Conservation (phyloP, 2,329 filamentous ascomycete genomes). For the Hymenotorrendiella dingleyae region DNA sequence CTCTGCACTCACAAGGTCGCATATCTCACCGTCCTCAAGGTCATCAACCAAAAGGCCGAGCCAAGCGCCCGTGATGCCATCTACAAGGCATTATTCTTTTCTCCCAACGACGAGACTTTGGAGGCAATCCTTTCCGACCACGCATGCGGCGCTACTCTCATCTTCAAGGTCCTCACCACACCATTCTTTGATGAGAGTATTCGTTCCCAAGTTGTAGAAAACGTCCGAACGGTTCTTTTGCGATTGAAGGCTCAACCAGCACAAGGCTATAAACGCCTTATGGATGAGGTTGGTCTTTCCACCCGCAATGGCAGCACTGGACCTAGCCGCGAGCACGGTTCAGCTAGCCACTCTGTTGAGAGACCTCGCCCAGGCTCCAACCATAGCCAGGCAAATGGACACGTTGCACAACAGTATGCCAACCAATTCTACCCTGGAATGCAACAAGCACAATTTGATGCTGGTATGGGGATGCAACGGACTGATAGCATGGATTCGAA, state of each 20-base stretch:
- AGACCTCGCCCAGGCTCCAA: constrained; percentile 51
- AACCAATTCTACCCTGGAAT: constrained; percentile 50
- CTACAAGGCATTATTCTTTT: constrained; percentile 87
- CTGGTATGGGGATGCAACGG: constrained; percentile 45
- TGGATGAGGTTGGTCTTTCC: constrained; percentile 96
- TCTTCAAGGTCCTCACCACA: constrained; percentile 97
- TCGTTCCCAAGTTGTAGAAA: constrained; percentile 81
- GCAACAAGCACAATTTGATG: constrained; percentile 42
- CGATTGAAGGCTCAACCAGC: constrained; percentile 89
- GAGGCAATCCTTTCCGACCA: constrained; percentile 90
- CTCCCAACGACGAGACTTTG: constrained; percentile 74
- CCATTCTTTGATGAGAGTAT: constrained; percentile 95
- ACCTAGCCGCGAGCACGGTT: constrained; percentile 24
- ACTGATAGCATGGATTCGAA: constrained; percentile 47
- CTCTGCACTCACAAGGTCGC: constrained; percentile 98
- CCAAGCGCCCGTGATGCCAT: constrained; percentile 86
- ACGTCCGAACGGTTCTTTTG: constrained; percentile 80
- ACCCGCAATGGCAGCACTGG: constrained; percentile 45
- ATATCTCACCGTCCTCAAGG: constrained; percentile 93
- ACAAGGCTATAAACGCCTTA: constrained; percentile 95
- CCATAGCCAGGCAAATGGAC: constrained; percentile 42
- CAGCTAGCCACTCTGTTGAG: constrained; percentile 37
- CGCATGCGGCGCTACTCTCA: constrained; percentile 85
- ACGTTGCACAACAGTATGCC: constrained; percentile 37
- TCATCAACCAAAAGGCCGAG: constrained; percentile 96